These are phyloP conservation scores for Aspergillus costaricaensis DNA, from an alignment of 2,329 filamentous ascomycete species.

Conservation along the genomic window DNA sequence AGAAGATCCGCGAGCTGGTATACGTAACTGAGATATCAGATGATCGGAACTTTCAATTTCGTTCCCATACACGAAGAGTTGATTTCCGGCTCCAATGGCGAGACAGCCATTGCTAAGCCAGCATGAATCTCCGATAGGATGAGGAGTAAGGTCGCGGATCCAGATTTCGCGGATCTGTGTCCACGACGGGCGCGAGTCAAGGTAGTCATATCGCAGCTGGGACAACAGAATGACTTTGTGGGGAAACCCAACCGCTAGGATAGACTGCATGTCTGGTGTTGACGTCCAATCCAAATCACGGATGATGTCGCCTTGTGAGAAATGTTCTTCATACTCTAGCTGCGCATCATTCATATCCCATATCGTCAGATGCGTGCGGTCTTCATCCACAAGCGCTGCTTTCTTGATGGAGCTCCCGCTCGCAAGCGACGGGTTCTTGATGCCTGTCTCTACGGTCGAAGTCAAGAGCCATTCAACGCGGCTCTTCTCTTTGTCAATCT, in stretches of 20 bases:
- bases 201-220: slow-evolving; percentile 88
- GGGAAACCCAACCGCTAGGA: slow-evolving; percentile 90
- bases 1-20: slow-evolving; percentile 50
- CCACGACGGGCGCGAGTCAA: slow-evolving; percentile 88
- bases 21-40: slow-evolving; percentile 58
- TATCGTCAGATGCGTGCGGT: slow-evolving; percentile 75
- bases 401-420: slow-evolving; percentile 87
- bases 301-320: slow-evolving; percentile 71
- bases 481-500: slow-evolving; percentile 61
- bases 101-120: slow-evolving; percentile 86
- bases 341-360: slow-evolving; percentile 85
- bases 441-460: slow-evolving; percentile 75
- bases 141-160: slow-evolving; percentile 78
- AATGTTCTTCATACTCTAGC: slow-evolving; percentile 77
- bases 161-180: slow-evolving; percentile 78
- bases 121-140: slow-evolving; percentile 88
- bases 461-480: slow-evolving; percentile 80
- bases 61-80: slow-evolving; percentile 82
- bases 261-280: slow-evolving; percentile 83
- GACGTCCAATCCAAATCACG: slow-evolving; percentile 92
- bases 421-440: slow-evolving; percentile 71
- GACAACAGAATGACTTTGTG: slow-evolving; percentile 78
- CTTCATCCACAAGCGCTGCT: slow-evolving; percentile 75
- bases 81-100: slow-evolving; percentile 86
- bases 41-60: slow-evolving; percentile 66